Evolutionary conservation across 768 basidiomycete genomes (phyloP), one percentile per base, ranked within the genome.

Genomic region (Cytidiella melzeri): DNA sequence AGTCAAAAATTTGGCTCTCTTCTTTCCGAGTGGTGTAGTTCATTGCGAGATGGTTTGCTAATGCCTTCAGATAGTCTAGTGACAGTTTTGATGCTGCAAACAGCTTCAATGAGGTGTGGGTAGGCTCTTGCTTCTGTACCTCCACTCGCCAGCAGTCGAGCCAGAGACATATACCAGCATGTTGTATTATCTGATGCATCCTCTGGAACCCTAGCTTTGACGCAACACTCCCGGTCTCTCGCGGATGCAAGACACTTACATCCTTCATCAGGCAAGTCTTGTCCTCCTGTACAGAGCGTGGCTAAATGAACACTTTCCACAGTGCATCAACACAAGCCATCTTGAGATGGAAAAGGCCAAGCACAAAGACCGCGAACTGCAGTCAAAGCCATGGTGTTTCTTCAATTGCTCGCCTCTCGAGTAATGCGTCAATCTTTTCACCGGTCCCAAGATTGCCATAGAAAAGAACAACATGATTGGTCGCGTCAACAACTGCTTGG

Each of bases 331-430:
- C 57, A 15, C 44, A 45, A 0, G 67, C 63, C 60, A 69, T 69
- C 46, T 65, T 68, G n/a, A 65, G 46, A 50, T 68, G 69, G 41
- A 72, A 72, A 0, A 70, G 44, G 0, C 67, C 68, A 1, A 56
- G 52, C 1, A 72, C 51, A 40, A 62, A 70, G 0, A 73, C 50
- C 1, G 71, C 44, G 30, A 51, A 59, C 27, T 73, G 68, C 2
- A 67, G 49, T 0, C 65, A 55, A 1, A 43, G 41, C 59, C 59
- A 65, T 0, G 65, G 58, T 7, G 64, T 67, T 1, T 12, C 5
- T 48, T 74, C 68, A 1, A 57, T 52, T 10, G 53, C 37, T 2
- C 64, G 63, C 3, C 52, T 53, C 12, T 50, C n/a, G 37, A 20
- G 27, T 12, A 45, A 13, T 21, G 21, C 28, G 3, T 43, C 28